Percentiles rank a stretch among this genome's conserved stretches.
phyloP scores from a whole-genome alignment of 2,329 filamentous ascomycete genomes.

The Penicillium sp. region DNA sequence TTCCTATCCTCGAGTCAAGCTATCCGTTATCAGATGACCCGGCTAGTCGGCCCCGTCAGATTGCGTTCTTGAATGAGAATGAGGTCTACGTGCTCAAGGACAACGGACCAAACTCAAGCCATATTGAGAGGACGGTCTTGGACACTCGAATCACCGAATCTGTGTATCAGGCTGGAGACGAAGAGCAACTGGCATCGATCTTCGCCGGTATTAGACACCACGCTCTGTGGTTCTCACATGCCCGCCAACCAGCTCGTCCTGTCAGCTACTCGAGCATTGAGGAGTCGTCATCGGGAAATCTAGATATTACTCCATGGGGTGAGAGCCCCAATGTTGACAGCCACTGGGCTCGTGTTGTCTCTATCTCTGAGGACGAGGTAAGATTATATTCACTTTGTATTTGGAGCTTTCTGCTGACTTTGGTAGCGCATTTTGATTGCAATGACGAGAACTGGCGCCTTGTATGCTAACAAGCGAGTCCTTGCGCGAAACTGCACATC shows the following conservation, averaged over 20 bases:
- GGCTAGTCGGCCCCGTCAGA: constrained; percentile 43
- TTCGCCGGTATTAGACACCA: constrained; percentile 38
- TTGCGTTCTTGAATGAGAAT: constrained; percentile 48
- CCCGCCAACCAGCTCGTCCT: constrained; percentile 24
- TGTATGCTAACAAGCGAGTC: constrained; percentile 74
- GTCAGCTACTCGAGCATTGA: constrained; percentile 36
- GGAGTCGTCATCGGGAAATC: constrained; percentile 12
- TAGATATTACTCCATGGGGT: constrained; percentile 26
- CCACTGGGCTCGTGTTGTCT: constrained; percentile 40
- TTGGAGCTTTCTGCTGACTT: constrained; percentile 15
- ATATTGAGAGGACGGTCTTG: constrained; percentile 36
- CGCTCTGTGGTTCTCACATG: constrained; percentile 41
- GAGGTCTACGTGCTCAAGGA: constrained; percentile 46
- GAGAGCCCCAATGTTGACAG: constrained; percentile 39
- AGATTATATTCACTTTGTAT: neutral
- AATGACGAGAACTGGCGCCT: constrained; percentile 70
- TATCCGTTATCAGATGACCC: constrained; percentile 35
- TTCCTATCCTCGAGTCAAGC: constrained; percentile 42
- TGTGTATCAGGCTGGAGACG: constrained; percentile 33
- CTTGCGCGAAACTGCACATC: constrained; percentile 89
- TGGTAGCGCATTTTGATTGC: constrained; percentile 56
- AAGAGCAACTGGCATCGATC: constrained; percentile 39
- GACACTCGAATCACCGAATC: constrained; percentile 35
- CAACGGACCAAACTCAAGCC: constrained; percentile 30
- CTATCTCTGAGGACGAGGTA: constrained; percentile 44